phyloP scores from a whole-genome alignment of 2,329 filamentous ascomycete genomes.

The Alternaria panax region DNA sequence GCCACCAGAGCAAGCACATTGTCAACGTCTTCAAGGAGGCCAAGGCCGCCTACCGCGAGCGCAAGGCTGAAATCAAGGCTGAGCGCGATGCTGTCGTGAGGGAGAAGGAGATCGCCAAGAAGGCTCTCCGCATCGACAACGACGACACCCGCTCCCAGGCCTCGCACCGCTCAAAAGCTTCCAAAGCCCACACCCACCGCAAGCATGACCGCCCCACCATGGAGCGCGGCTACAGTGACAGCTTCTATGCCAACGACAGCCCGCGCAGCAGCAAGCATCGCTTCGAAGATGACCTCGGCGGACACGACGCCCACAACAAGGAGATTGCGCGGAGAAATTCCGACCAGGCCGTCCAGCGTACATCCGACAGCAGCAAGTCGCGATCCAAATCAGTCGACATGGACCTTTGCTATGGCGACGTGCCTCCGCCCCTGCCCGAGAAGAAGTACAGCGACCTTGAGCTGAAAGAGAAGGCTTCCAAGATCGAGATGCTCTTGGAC shows the following conservation, averaged over 20 bases:
- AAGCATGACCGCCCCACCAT: constrained; percentile 46
- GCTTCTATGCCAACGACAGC: constrained; percentile 53
- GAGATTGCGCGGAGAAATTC: constrained; percentile 56
- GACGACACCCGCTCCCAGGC: constrained; percentile 47
- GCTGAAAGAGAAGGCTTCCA: constrained; percentile 72
- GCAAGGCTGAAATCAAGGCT: constrained; percentile 80
- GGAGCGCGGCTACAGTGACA: constrained; percentile 56
- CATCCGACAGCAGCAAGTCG: constrained; percentile 22
- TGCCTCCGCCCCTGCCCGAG: constrained; percentile 71
- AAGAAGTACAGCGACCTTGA: constrained; percentile 62
- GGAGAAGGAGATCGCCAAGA: constrained; percentile 67
- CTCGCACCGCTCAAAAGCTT: constrained; percentile 38
- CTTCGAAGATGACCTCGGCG: constrained; percentile 43
- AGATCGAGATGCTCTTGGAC: constrained; percentile 78
- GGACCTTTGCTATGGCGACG: constrained; percentile 87
- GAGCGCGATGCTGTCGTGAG: constrained; percentile 68
- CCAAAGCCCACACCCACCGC: constrained; percentile 32
- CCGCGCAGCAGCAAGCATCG: constrained; percentile 35
- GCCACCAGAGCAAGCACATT: constrained; percentile 81
- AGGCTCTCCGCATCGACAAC: constrained; percentile 56
- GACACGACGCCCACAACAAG: constrained; percentile 41
- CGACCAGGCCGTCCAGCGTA: constrained; percentile 39
- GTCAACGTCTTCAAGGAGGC: constrained; percentile 92
- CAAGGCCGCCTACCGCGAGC: constrained; percentile 84
- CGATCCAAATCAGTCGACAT: constrained; percentile 71